A percentile compares a stretch with the other conserved stretches of the same genome.
Evolutionary conservation across 352 stramenopile species (phyloP).

Genomic region (Phytophthora crassamura): DNA sequence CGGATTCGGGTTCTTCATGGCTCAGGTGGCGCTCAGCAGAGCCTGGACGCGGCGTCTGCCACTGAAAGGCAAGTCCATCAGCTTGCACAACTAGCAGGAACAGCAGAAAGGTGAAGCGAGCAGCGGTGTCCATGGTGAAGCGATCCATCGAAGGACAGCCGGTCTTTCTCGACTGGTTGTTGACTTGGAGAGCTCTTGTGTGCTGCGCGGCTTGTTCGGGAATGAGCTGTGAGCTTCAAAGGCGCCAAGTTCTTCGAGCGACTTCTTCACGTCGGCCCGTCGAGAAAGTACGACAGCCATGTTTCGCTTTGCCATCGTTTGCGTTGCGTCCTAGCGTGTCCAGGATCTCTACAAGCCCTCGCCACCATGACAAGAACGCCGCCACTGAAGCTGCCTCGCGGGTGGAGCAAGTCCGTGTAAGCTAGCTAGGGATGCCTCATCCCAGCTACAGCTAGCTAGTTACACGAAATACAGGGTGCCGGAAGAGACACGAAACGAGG

Average conservation of each 20-base stretch:
- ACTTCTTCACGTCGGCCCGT: background rate
- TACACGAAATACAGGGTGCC: no score
- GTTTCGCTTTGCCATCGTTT: background rate
- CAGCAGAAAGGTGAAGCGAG: slow-evolving; percentile 9
- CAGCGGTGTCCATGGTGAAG: slow-evolving; percentile 17
- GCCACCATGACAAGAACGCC: no score
- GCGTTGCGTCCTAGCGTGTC: no score
- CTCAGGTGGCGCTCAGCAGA: slow-evolving; percentile 9
- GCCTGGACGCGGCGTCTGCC: slow-evolving; percentile 1
- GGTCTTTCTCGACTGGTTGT: background rate
- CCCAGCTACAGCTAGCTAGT: no score
- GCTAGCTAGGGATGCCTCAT: no score
- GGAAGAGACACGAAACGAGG: no score
- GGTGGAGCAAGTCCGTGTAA: no score
- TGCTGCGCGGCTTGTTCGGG: slow-evolving; percentile 4
- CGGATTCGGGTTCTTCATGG: slow-evolving; percentile 4
- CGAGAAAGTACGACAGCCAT: slow-evolving; percentile 25
- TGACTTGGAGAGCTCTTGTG: slow-evolving; percentile 12
- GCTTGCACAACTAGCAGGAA: slow-evolving; percentile 5
- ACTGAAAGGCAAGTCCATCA: slow-evolving; percentile 1
- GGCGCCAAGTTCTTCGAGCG: slow-evolving; percentile 1
- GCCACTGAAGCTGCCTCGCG: no score
- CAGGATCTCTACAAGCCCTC: no score
- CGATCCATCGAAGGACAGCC: background rate
- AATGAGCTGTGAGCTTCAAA: slow-evolving; percentile 9